Conservation (phyloP, 306 rosid species). For the Sophora flavescens region DNA sequence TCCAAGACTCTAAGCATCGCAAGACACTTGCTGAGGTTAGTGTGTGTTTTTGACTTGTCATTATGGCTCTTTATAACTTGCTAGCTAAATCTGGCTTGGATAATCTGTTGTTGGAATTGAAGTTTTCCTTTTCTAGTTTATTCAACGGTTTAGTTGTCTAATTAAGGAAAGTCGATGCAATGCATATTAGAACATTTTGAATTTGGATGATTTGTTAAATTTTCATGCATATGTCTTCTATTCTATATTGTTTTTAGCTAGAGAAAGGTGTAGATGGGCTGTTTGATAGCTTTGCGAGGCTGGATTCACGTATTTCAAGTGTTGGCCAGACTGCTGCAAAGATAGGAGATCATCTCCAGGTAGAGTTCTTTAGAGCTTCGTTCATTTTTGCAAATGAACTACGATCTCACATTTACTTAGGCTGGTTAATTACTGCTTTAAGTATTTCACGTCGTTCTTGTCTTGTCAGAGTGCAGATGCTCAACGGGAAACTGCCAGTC, state of each 20-base stretch:
- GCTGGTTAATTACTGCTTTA: constrained; percentile 29
- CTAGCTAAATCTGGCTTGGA: neutral
- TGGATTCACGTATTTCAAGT: constrained; percentile 99
- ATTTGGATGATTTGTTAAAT: constrained; percentile 28
- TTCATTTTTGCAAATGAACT: constrained; percentile 39
- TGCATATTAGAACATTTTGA: neutral
- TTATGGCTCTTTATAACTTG: constrained; percentile 9
- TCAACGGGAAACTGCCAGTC: constrained; percentile 99
- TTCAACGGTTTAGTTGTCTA: neutral
- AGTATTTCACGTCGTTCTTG: neutral
- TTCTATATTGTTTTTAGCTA: constrained; percentile 63
- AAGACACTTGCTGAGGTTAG: constrained; percentile 94
- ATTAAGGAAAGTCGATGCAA: neutral
- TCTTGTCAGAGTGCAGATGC: constrained; percentile 96
- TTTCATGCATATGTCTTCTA: constrained; percentile 8
- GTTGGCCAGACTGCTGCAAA: constrained; percentile 99
- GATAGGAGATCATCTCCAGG: constrained; percentile 99
- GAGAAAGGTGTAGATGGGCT: constrained; percentile 99
- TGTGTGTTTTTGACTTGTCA: constrained; percentile 21
- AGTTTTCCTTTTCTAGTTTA: neutral
- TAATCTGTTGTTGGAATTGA: constrained; percentile 1
- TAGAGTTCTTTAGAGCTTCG: constrained; percentile 53
- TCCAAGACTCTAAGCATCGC: constrained; percentile 93
- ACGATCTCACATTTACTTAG: constrained; percentile 21
- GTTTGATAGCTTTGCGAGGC: constrained; percentile 95